These are phyloP conservation scores for Persicaria tinctoria DNA, from an alignment of 148 eudicot genomes.

Conservation along the genomic window DNA sequence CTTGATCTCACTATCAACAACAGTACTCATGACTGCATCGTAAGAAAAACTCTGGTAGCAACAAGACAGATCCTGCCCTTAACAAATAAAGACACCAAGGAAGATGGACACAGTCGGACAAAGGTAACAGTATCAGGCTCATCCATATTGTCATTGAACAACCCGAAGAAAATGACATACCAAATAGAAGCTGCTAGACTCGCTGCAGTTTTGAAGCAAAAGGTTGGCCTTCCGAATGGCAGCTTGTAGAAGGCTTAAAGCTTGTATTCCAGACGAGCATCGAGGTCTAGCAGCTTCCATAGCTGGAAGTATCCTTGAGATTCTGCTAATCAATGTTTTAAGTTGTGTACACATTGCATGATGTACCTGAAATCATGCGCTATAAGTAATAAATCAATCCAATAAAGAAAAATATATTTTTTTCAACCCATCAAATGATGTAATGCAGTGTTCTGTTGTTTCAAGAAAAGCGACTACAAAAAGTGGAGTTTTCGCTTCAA, in stretches of 20 bases:
- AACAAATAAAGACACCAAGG: no score
- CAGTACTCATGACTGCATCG: no score
- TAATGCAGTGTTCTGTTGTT: background rate
- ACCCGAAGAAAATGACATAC: conserved; percentile 30
- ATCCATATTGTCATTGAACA: background rate
- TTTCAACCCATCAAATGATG: no score
- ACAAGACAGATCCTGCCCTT: no score
- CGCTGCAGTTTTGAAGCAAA: conserved; percentile 51
- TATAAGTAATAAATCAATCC: conserved; percentile 2
- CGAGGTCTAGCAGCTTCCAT: conserved; percentile 69
- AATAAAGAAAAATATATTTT: no score
- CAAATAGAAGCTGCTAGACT: conserved; percentile 76
- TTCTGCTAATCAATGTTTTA: conserved; percentile 32
- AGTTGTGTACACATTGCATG: conserved; percentile 54
- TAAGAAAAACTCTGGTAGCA: no score
- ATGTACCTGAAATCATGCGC: conserved; percentile 55
- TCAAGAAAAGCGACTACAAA: background rate
- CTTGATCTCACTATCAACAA: background rate
- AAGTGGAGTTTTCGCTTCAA: background rate
- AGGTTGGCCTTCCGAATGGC: conserved; percentile 48
- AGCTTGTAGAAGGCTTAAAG: conserved; percentile 50
- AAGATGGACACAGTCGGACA: no score
- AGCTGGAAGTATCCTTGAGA: conserved; percentile 41
- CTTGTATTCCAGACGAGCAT: conserved; percentile 52
- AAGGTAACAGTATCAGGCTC: no score